These are phyloP conservation scores for Guillardia theta DNA, from an alignment of 78 protist genomes.

Conservation along the genomic window DNA sequence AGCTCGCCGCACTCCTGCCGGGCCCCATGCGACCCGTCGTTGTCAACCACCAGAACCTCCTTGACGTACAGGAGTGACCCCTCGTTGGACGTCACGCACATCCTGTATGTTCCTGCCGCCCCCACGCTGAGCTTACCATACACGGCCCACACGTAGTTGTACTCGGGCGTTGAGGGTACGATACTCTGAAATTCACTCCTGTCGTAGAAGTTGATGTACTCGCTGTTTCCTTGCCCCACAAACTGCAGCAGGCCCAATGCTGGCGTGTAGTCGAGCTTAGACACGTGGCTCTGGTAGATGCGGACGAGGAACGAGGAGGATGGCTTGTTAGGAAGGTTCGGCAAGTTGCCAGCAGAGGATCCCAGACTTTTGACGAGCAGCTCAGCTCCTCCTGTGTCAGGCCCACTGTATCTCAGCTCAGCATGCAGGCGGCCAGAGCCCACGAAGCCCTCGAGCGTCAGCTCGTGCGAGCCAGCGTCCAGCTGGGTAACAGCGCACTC, in stretches of 20 bases:
- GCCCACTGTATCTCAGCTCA: not conserved
- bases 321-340: not conserved
- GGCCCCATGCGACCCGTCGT: not conserved
- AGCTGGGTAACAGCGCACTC: not conserved
- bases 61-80: not conserved
- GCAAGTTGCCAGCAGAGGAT: not conserved
- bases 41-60: not conserved
- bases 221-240: not conserved
- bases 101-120: not conserved
- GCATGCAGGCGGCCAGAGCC: not conserved
- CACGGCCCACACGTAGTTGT: slow-evolving; percentile 18
- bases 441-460: slow-evolving; percentile 16
- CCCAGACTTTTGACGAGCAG: not conserved
- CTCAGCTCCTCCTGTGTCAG: not conserved
- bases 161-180: not conserved
- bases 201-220: not conserved
- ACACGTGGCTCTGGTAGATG: too few relatives aligned
- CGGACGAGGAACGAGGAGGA: not conserved
- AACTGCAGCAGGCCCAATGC: not conserved
- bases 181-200: not conserved
- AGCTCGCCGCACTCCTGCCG: not conserved
- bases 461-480: not conserved
- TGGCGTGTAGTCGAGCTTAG: too few relatives aligned
- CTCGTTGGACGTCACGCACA: not conserved
- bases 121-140: not conserved